Evolutionary conservation across 2,329 filamentous ascomycete genomes (phyloP), one percentile per base, ranked within the genome.

Genomic region (Xylaria hypoxylon): DNA sequence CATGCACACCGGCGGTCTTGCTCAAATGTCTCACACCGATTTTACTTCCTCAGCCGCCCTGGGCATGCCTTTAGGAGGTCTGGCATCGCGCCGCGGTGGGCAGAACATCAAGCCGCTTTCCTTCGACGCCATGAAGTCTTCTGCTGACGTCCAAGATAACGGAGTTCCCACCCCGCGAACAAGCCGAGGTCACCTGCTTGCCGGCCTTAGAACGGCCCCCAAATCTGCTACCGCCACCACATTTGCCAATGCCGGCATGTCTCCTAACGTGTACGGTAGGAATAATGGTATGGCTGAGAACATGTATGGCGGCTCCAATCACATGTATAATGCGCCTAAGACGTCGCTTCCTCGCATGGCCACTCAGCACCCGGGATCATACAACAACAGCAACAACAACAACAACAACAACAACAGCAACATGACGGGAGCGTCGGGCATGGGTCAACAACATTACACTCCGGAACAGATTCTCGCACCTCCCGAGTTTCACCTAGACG

Each of bases 1-100:
- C 80, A 74, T 96, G 91, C 92, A 97, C 95, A 90, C 95, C 89
- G 95, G 95, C 88, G 93, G 94, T 96, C 93, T 97, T 86, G 91
- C 94, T 96, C 94, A 96, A 88, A 98, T 98, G 95, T 92, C 93
- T 84, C 95, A 93, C 86, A 92, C 90, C 85, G 87, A 90, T 80
- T 92, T 92, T 80, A 83, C 87, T 79, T 85, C 91, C 80, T 85
- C 87, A 78, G 87, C 87, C 80, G 90, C 89, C 74, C 85, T 97
- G 74, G 89, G 90, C 77, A 89, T 93, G 82, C 91, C 94, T 59
- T 85, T 88, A 69, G 89, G 91, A 71, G 92, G 94, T 76, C 92
- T 97, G 77, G 93, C 93, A 70, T 95, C 94, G 28, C 86, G 87
- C 75, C 91, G 96, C 74, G 88, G 96, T 77, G 92, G 93, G 72